Evolutionary conservation across 2,329 filamentous ascomycete genomes (phyloP).

Genomic region (Emydomyces testavorans): DNA sequence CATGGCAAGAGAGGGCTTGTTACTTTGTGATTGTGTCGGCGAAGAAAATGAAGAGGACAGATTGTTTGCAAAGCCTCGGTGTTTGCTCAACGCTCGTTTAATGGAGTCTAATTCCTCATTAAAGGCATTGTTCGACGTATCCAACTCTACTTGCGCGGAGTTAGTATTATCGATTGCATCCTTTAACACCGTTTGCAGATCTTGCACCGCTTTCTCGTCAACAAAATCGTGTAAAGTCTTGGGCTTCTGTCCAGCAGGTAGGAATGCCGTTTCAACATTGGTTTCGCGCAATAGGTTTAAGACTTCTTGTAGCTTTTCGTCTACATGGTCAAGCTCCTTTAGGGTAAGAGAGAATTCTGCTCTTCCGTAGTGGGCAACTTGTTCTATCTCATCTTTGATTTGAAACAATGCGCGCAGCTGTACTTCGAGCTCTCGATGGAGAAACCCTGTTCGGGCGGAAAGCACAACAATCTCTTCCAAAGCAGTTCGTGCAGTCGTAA

Average conservation of each 20-base stretch:
- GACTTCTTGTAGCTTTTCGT: conserved; percentile 45
- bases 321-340: conserved; percentile 48
- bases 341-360: conserved; percentile 40
- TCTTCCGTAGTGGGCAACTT: conserved; percentile 33
- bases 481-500: conserved; percentile 60
- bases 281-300: conserved; percentile 46
- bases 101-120: conserved; percentile 60
- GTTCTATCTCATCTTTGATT: conserved; percentile 36
- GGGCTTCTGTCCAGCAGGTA: conserved; percentile 37
- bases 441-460: conserved; percentile 56
- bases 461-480: conserved; percentile 70
- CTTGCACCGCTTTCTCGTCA: conserved; percentile 50
- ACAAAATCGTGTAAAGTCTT: conserved; percentile 56
- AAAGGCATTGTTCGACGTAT: conserved; percentile 50
- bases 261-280: conserved; percentile 47
- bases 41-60: conserved; percentile 24
- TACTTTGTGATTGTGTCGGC: conserved; percentile 23
- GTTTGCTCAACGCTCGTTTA: conserved; percentile 44
- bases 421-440: conserved; percentile 49
- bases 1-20: conserved; percentile 28
- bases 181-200: conserved; percentile 46
- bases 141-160: conserved; percentile 47
- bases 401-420: conserved; percentile 36
- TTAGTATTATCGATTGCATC: conserved; percentile 51
- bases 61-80: conserved; percentile 28